Base-by-base conservation (phyloP, 140 eudicot genomes). In the Anethum foeniculum region DNA sequence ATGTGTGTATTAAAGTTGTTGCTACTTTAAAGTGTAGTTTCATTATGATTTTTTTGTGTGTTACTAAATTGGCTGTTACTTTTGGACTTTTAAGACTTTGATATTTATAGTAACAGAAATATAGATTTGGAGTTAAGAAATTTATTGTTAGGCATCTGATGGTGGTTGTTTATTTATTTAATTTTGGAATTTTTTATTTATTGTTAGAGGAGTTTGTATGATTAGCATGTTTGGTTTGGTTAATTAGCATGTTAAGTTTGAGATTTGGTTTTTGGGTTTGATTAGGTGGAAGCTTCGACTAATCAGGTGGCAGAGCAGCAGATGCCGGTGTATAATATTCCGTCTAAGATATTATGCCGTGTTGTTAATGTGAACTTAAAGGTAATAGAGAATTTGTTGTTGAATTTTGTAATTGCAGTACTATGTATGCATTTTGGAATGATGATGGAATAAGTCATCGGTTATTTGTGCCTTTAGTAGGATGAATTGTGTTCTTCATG, bases 281-380 rank as follows among this genome's bases (percentile, higher is more conserved):
- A 77, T 19, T 75, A 96, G 99, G 99, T 96, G 79, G 99, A 96
- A 82, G 99, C 99, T 56, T 96, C 99, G 0, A 96, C 99, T 13
- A 96, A 90, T 91, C 99, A 96, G 86, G 94, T 90, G 68, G 91
- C 99, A 27, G 97, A 93, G 73, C 97, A 96, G 85, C 97, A 93
- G 91, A 96, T 96, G 97, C 99, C 99, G 28, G 69, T 88, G 75
- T 96, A 96, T 83, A 80, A 93, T 85, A 94, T 96, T 83, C 98
- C 98, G 19, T 87, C 94, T 32, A 96, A 96, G 89, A 96, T 96
- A 73, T 91, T 96, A n/a, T 96, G 99, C 84, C 96, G 99, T 51
- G 99, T 96, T 25, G 82, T 87, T 38, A 86, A 90, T 80, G 97
- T 96, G 25, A 85, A 60, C 43, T 82, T 96, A 82, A 91, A 86